Conservation (phyloP, 805 yeast species). For the Metschnikowia lochheadii region DNA sequence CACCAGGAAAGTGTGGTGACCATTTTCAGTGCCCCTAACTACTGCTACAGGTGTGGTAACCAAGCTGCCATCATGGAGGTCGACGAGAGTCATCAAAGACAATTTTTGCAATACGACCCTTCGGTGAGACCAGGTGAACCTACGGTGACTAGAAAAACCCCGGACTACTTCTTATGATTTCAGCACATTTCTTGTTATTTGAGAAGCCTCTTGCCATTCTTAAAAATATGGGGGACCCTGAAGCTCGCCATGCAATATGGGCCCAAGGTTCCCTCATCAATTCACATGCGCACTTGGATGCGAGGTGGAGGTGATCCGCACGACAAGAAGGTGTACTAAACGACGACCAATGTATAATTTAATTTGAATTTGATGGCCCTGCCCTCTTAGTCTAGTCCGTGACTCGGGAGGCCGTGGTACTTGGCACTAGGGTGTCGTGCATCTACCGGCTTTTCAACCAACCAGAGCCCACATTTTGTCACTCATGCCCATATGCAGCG, state of each 20-base stretch:
- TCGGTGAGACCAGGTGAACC: slow-evolving; percentile 98
- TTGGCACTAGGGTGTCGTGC: slow-evolving; percentile 4
- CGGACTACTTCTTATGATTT: slow-evolving; percentile 83
- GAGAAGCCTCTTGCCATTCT: not conserved
- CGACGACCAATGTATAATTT: slow-evolving; percentile 4
- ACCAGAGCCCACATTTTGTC: slow-evolving; percentile 20
- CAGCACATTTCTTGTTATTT: not conserved
- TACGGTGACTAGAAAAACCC: slow-evolving; percentile 92
- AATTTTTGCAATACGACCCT: slow-evolving; percentile 93
- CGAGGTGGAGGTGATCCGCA: not conserved
- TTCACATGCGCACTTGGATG: not conserved
- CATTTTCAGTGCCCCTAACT: slow-evolving; percentile 91
- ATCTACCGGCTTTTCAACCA: slow-evolving; percentile 12
- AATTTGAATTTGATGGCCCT: not conserved
- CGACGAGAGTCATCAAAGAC: slow-evolving; percentile 88
- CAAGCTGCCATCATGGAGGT: slow-evolving; percentile 98
- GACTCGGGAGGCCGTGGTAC: no score
- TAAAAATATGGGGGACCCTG: not conserved
- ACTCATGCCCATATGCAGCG: slow-evolving; percentile 10
- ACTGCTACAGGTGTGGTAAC: slow-evolving; percentile 96
- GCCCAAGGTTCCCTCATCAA: not conserved
- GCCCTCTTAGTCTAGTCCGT: not conserved
- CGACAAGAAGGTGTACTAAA: not conserved
- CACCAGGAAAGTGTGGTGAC: slow-evolving; percentile 94
- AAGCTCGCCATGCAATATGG: not conserved